Evolutionary conservation across 1,139 yeast genomes (phyloP), one percentile per base, ranked within the genome.

Genomic region (Saccharomyces uvarum): DNA sequence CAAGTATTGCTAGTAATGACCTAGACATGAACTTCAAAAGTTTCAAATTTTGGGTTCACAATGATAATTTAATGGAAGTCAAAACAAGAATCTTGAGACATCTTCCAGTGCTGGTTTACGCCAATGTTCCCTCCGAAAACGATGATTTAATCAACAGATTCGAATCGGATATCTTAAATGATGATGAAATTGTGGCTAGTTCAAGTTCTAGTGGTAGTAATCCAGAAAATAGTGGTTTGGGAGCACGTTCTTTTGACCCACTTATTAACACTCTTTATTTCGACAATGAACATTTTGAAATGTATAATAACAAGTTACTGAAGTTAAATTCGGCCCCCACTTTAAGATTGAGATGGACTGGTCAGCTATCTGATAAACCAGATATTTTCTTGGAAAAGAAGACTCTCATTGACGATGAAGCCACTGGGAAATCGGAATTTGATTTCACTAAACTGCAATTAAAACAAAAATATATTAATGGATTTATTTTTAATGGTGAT

Each of bases 51-150:
- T 93, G 99, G 99, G 79, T 93, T 51, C 98, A 93, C 69, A 93
- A 93, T 14, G 99, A 93, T 66, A 90, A 93, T 70, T 76, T 91
- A 69, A 91, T 91, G 97, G 98, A 93, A 73, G 96, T 90, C 56
- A 93, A 93, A 74, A 89, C 98, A 26, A 84, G 90, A 60, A 88
- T 93, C 61, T 79, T 93, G 67, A 86, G 98, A 70, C 96, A 90
- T 66, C 80, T 93, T 63, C 99, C 99, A 0, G 95, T 91, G 3
- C 78, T 93, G 59, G 87, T 93, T 51, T 93, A 89, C 70, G 82
- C 82, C 59, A 72, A 73, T 48, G 68, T 66, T 27, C 73, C 66
- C 38, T 57, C 62, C 19, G 70, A 67, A 48, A 71, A 70, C 54
- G 70, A 69, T 33, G 73, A 65, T 51, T 49, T 66, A 32, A 53